Evolutionary conservation across 1,284 basidiomycete species (phyloP).

Genomic region (Boletus semigastroideus): DNA sequence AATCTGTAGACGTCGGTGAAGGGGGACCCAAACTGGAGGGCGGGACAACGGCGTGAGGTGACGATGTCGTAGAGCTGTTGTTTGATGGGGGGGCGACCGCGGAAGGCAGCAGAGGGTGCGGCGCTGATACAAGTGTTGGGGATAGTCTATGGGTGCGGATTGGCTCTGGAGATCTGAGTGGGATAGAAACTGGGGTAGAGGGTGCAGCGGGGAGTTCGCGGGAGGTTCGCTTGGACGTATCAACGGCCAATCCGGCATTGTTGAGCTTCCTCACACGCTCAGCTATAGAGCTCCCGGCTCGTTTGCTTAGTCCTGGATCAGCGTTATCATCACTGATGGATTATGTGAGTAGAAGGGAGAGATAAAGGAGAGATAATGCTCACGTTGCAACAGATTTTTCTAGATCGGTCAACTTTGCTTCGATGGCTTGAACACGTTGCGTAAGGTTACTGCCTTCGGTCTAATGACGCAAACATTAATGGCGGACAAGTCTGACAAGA

Average conservation of each 20-base stretch:
- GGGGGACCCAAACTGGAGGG: conserved; percentile 69
- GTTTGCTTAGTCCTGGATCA: conserved; percentile 36
- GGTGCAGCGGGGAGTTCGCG: conserved; percentile 44
- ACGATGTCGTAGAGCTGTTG: conserved; percentile 31
- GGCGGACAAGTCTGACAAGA: conserved; percentile 10
- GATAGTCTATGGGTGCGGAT: conserved; percentile 22
- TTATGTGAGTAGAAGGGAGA: conserved; percentile 11
- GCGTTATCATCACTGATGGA: conserved; percentile 19
- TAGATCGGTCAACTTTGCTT: conserved; percentile 56
- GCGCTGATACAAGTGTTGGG: conserved; percentile 18
- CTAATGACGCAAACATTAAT: conserved; percentile 37
- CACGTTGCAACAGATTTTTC: conserved; percentile 51
- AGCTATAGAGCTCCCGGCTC: conserved; percentile 58
- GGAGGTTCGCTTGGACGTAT: conserved; percentile 52
- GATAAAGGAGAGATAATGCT: conserved; percentile 25
- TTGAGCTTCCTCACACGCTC: conserved; percentile 73
- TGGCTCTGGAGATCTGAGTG: conserved; percentile 33
- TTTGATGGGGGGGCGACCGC: conserved; percentile 30
- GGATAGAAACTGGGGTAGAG: conserved; percentile 36
- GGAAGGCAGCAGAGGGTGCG: conserved; percentile 11
- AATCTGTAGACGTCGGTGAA: conserved; percentile 63
- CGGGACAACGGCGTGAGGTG: conserved; percentile 60
- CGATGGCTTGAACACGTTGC: conserved; percentile 48
- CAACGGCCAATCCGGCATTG: conserved; percentile 57
- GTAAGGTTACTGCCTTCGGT: conserved; percentile 50